phyloP scores from a whole-genome alignment of 192 early-diverging fungal species.

The Podila epicladia region DNA sequence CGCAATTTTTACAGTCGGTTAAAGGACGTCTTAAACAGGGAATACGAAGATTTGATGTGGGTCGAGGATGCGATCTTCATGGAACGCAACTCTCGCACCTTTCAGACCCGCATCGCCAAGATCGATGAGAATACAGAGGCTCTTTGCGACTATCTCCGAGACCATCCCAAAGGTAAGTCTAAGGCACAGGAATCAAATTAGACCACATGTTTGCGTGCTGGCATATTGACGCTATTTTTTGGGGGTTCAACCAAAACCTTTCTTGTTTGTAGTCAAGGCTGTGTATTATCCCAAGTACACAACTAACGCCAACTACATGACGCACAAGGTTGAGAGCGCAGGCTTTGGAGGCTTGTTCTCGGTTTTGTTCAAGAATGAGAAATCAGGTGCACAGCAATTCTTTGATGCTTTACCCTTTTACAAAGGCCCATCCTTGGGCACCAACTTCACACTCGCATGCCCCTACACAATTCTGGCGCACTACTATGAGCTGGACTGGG shows the following conservation, averaged over 20 bases:
- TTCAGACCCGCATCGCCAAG: conserved; percentile 72
- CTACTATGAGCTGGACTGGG: conserved; percentile 95
- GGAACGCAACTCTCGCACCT: conserved; percentile 93
- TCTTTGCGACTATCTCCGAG: conserved; percentile 73
- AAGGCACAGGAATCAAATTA: not conserved
- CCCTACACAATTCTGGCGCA: conserved; percentile 98
- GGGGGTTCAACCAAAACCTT: not conserved
- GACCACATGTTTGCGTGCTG: not conserved
- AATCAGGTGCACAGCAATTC: conserved; percentile 68
- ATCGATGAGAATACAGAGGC: conserved; percentile 88
- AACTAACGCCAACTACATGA: conserved; percentile 72
- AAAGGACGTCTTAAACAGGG: conserved; percentile 58
- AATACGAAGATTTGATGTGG: conserved; percentile 90
- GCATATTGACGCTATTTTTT: not conserved
- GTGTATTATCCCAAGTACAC: conserved; percentile 91
- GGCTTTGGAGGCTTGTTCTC: conserved; percentile 95
- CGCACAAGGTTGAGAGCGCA: conserved; percentile 64
- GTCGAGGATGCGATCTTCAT: conserved; percentile 94
- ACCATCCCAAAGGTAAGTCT: conserved; percentile 75
- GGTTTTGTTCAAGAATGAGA: conserved; percentile 70
- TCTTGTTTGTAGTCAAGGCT: conserved; percentile 60
- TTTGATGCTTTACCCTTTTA: conserved; percentile 84
- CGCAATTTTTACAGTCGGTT: conserved; percentile 64
- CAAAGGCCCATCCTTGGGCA: conserved; percentile 96
- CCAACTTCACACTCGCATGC: conserved; percentile 94